Conservation (phyloP, 208 protist species). For the Vickermania ingenoplastis region DNA sequence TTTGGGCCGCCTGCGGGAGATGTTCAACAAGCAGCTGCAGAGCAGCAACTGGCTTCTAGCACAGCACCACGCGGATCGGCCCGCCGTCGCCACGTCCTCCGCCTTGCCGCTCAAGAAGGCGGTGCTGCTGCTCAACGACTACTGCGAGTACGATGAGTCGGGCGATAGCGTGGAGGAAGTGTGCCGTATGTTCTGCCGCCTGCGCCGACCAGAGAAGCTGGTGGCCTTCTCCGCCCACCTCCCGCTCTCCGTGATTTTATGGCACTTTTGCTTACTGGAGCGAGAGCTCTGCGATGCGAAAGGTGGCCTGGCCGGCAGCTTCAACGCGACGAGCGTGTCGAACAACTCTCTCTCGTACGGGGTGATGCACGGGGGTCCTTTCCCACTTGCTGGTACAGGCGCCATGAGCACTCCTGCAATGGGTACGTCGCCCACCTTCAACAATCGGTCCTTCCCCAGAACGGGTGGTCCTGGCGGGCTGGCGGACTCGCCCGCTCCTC, state of each 20-base stretch:
- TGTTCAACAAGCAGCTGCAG: conserved; percentile 28
- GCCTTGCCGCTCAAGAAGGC: conserved; percentile 30
- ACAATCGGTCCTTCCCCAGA: too few species aligned
- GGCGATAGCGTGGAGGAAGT: conserved; percentile 28
- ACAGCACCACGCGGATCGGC: conserved; percentile 23
- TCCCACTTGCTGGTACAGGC: too few species aligned
- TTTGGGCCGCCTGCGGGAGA: conserved; percentile 54
- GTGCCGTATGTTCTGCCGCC: conserved; percentile 4
- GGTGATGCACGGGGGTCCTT: too few species aligned
- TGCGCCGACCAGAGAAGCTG: not conserved
- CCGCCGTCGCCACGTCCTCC: conserved; percentile 11
- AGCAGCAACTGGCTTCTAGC: not conserved
- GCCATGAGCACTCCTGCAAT: too few species aligned
- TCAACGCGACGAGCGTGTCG: not conserved
- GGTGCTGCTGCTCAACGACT: conserved; percentile 44
- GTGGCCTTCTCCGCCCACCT: not conserved
- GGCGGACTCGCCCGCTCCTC: not conserved
- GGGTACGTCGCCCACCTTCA: too few species aligned
- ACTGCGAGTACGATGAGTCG: conserved; percentile 73
- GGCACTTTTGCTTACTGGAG: not conserved
- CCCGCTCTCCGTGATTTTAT: not conserved
- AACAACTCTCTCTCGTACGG: not conserved
- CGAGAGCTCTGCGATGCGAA: not conserved
- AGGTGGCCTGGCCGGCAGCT: not conserved
- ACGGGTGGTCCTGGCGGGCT: too few species aligned